Percentiles rank a stretch among this genome's conserved stretches.
These are phyloP conservation scores for Cornus controversa DNA, from an alignment of 148 eudicot genomes.

Conservation along the genomic window DNA sequence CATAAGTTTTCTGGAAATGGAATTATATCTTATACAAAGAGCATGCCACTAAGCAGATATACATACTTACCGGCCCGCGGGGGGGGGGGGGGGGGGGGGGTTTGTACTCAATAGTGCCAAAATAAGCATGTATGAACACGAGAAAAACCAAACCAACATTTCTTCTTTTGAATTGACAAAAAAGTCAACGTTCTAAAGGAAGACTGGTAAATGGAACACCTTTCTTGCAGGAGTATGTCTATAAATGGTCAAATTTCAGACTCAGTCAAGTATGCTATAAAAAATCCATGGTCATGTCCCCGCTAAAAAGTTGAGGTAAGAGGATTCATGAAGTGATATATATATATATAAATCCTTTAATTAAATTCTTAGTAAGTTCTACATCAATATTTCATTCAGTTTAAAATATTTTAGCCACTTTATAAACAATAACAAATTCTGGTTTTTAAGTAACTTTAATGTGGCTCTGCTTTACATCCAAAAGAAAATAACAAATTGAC, in stretches of 20 bases:
- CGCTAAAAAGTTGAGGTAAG: neutral
- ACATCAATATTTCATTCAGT: neutral
- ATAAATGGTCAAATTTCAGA: too few species aligned
- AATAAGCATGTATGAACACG: too few species aligned
- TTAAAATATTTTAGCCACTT: neutral
- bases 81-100: too few species aligned
- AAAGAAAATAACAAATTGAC: slow-evolving; percentile 22
- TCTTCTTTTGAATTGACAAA: neutral
- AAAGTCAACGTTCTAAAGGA: neutral
- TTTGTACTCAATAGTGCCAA: too few species aligned
- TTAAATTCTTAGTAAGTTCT: neutral
- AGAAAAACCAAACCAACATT: neutral
- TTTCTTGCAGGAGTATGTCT: neutral
- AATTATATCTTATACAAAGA: neutral
- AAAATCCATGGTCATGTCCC: neutral
- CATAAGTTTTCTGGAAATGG: neutral
- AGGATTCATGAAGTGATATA: neutral
- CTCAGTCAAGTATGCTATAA: neutral
- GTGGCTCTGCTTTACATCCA: neutral
- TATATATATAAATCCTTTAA: neutral
- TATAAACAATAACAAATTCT: neutral
- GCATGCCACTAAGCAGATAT: neutral
- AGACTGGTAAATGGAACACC: neutral
- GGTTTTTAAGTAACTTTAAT: neutral
- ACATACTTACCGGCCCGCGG: too few species aligned